A percentile compares a stretch with the other conserved stretches of the same genome.
Conservation (phyloP, 139 green algal species). For the Desmodesmus armatus region DNA sequence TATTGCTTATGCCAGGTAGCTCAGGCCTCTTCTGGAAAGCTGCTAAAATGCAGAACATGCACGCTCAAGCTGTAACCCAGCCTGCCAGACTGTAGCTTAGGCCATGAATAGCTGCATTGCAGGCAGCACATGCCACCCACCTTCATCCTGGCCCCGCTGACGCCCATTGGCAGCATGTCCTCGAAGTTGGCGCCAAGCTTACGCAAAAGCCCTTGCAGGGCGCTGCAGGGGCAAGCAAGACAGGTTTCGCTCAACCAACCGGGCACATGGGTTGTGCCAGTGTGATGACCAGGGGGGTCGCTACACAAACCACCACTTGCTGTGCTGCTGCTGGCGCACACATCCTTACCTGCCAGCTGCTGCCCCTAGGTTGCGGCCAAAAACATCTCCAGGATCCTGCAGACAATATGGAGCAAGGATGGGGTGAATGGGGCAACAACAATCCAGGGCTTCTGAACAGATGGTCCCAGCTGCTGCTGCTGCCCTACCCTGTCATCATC, state of each 20-base stretch:
- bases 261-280: neutral
- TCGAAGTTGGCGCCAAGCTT: constrained; percentile 91
- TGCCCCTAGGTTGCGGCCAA: constrained; percentile 56
- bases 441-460: too few relatives aligned
- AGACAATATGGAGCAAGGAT: neutral
- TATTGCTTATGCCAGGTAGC: too few relatives aligned
- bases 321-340: neutral
- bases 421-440: neutral
- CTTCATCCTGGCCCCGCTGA: constrained; percentile 70
- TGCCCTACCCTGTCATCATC: constrained; percentile 45
- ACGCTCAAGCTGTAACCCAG: neutral
- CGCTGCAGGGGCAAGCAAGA: constrained; percentile 50
- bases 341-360: constrained; percentile 51
- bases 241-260: neutral
- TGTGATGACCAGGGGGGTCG: neutral
- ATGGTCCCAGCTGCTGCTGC: neutral
- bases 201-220: constrained; percentile 86
- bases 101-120: neutral
- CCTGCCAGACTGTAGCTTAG: neutral
- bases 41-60: too few relatives aligned
- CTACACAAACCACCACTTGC: neutral
- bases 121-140: constrained; percentile 33
- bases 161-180: constrained; percentile 72
- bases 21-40: too few relatives aligned
- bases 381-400: constrained; percentile 49